Evolutionary conservation across 1,284 basidiomycete species (phyloP), one percentile per base, ranked within the genome.

Genomic region (Cutaneotrichosporon sp.): DNA sequence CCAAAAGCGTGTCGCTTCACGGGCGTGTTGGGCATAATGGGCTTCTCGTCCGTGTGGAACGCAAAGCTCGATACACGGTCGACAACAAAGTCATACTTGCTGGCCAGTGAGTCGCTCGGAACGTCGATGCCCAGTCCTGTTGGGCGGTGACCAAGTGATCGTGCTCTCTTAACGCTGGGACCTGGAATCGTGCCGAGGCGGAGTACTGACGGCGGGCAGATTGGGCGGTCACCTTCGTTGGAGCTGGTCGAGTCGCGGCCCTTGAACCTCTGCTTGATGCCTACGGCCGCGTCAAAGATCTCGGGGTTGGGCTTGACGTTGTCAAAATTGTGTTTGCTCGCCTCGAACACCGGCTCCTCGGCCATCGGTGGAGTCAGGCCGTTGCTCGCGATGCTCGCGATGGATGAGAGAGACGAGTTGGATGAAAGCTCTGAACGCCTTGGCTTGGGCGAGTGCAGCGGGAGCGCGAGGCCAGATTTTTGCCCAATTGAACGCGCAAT

Each of bases 291-390:
- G 49, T 77, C 74, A 64, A 81, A 82, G 4, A 74, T 80, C 56
- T 80, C 77, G 36, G 76, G 76, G 38, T 81, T 70, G n/a, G 81
- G 81, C 63, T 79, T 80, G 61, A 81, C 76, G 51, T 80, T 73
- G 47, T 80, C 79, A 65, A 82, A 81, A 26, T 77, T 72, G 31
- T 72, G 76, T 26, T 74, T 73, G 46, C 34, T 56, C 18, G 52
- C 53, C 13, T 47, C 42, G 36, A 60, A 60, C 36, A 52, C 36
- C 3, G 58, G 49, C 63, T 77, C 75, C 47, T 70, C 70, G 0
- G 73, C 72, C n/a, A 68, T 61, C 1, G 75, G 73, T 10, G 76
- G 76, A 0, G 74, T 77, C 36, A 73, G 63, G 58, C 60, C 65
- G 4, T 56, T 49, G 42, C 66, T 71, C 5, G 69, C 65, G 16